Evolutionary conservation across 1,284 basidiomycete species (phyloP).

Genomic region (Tilletia caries): DNA sequence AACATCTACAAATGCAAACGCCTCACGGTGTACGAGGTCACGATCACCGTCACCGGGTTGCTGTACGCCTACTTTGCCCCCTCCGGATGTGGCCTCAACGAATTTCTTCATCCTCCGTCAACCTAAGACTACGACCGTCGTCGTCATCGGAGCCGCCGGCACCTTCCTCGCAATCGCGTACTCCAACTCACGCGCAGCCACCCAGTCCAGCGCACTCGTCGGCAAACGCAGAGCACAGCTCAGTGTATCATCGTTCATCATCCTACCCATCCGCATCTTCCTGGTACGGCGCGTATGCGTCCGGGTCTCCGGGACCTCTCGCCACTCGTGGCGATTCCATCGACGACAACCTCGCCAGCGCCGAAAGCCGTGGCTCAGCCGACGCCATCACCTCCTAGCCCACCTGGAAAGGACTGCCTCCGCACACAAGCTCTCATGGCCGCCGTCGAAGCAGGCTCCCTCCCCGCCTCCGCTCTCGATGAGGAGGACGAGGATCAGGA

Average conservation of each 20-base stretch:
- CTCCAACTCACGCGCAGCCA: conserved; percentile 91
- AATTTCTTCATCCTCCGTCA: conserved; percentile 95
- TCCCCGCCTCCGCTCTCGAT: conserved; percentile 86
- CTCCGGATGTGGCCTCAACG: conserved; percentile 81
- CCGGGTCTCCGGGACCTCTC: conserved; percentile 45
- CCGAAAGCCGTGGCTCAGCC: too few species aligned
- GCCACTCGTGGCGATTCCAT: conserved; percentile 27
- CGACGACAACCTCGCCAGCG: conserved; percentile 59
- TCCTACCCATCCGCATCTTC: too few species aligned
- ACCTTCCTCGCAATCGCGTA: conserved; percentile 98
- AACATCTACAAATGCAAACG: too few species aligned
- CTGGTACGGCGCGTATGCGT: conserved; percentile 17
- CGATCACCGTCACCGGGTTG: conserved; percentile 78
- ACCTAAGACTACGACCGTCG: conserved; percentile 78
- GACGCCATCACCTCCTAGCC: conserved; percentile 75
- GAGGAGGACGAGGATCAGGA: conserved; percentile 66
- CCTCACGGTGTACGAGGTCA: conserved; percentile 81
- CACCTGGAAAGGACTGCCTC: conserved; percentile 76
- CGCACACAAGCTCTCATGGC: conserved; percentile 90
- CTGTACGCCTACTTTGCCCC: conserved; percentile 90
- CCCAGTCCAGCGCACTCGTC: conserved; percentile 77
- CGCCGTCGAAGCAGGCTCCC: conserved; percentile 92
- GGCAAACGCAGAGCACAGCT: conserved; percentile 63
- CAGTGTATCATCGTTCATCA: conserved; percentile 57
- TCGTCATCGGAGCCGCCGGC: conserved; percentile 86